phyloP scores from a whole-genome alignment of 352 stramenopile genomes.

The Phytophthora parvispora region DNA sequence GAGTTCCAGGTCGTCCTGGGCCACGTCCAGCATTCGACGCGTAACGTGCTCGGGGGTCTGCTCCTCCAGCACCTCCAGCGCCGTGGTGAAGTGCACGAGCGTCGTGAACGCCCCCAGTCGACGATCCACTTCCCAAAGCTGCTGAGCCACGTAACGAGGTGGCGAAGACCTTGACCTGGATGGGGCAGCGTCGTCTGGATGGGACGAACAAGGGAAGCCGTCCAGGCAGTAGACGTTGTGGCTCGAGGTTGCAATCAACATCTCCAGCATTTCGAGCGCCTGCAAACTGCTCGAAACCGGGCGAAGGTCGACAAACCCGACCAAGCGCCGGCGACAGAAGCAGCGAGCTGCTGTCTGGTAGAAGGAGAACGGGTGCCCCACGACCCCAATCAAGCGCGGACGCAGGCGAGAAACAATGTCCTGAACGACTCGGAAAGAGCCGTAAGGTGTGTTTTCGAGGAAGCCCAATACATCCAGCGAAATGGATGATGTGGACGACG shows the following conservation, averaged over 20 bases:
- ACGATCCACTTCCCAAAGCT: slow-evolving; percentile 53
- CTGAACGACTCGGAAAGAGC: slow-evolving; percentile 19
- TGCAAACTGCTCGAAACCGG: slow-evolving; percentile 21
- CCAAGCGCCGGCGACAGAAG: slow-evolving; percentile 33
- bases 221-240: slow-evolving; percentile 46
- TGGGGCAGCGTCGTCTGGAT: slow-evolving; percentile 7
- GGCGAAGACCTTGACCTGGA: slow-evolving; percentile 8
- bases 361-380: slow-evolving; percentile 60
- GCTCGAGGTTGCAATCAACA: slow-evolving; percentile 28
- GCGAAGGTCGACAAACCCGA: slow-evolving; percentile 41
- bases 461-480: slow-evolving; percentile 34
- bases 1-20: slow-evolving; percentile 52
- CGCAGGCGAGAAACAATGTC: slow-evolving; percentile 28
- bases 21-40: slow-evolving; percentile 49
- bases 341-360: slow-evolving; percentile 37
- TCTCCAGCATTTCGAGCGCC: slow-evolving; percentile 30
- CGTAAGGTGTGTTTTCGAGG: slow-evolving; percentile 21
- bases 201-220: slow-evolving; percentile 50
- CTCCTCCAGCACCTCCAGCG: slow-evolving; percentile 57
- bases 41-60: slow-evolving; percentile 32
- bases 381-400: slow-evolving; percentile 39
- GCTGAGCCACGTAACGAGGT: slow-evolving; percentile 55
- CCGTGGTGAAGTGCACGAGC: slow-evolving; percentile 51
- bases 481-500: slow-evolving; percentile 22
- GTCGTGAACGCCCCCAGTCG: slow-evolving; percentile 26